phyloP scores from a whole-genome alignment of 352 stramenopile genomes.

The Phytophthora macrochlamydospora region DNA sequence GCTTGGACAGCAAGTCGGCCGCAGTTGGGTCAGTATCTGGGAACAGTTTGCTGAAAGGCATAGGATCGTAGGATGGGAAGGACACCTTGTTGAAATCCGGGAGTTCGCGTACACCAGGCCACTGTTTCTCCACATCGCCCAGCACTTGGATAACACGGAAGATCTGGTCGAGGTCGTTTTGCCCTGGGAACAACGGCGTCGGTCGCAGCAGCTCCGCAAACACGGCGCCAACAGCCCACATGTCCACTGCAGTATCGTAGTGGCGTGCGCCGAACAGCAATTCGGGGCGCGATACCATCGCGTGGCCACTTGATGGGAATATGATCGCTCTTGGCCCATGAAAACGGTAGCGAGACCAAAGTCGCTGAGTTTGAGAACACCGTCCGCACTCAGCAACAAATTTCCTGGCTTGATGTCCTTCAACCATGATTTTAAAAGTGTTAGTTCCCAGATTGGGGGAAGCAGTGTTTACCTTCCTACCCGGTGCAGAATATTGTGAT shows the following conservation, averaged over 20 bases:
- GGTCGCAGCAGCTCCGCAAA: constrained; percentile 68
- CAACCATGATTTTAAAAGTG: not conserved
- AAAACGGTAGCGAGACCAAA: constrained; percentile 83
- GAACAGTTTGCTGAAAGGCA: constrained; percentile 51
- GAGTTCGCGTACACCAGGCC: constrained; percentile 53
- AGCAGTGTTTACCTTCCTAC: constrained; percentile 20
- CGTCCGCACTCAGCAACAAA: constrained; percentile 52
- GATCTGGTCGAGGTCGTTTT: constrained; percentile 86
- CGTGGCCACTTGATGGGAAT: constrained; percentile 81
- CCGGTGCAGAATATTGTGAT: constrained; percentile 67
- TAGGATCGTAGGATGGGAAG: constrained; percentile 58
- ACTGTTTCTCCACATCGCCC: constrained; percentile 57
- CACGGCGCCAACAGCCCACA: constrained; percentile 75
- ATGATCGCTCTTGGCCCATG: constrained; percentile 34
- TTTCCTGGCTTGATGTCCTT: constrained; percentile 83
- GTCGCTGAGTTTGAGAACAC: constrained; percentile 77
- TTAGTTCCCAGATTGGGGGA: not conserved
- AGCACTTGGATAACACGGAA: constrained; percentile 74
- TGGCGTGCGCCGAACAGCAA: constrained; percentile 71
- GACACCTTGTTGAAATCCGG: constrained; percentile 76
- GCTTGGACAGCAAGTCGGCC: constrained; percentile 58
- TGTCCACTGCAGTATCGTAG: constrained; percentile 70
- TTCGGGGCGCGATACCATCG: constrained; percentile 84
- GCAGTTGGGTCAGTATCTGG: constrained; percentile 43
- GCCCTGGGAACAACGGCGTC: constrained; percentile 73